phyloP scores from a whole-genome alignment of 495 filamentous ascomycete genomes.

The Penicillium lividum region DNA sequence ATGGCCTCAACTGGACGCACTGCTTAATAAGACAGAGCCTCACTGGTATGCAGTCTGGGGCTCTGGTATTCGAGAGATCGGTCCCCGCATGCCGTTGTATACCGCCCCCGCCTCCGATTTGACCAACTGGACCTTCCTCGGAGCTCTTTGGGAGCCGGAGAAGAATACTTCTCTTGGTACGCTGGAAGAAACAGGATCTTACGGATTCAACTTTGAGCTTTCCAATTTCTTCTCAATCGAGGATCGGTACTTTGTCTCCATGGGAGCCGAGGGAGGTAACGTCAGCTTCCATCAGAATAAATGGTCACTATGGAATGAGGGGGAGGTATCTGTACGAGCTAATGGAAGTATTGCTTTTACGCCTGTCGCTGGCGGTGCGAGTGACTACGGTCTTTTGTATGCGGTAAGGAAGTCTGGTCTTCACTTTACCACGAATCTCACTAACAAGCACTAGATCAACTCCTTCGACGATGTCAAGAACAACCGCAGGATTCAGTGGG shows the following conservation, averaged over 20 bases:
- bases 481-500: conserved; percentile 22
- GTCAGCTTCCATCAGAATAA: conserved; percentile 18
- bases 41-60: conserved; percentile 22
- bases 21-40: conserved; percentile 15
- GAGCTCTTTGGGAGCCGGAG: conserved; percentile 19
- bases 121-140: conserved; percentile 22
- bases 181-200: conserved; percentile 16
- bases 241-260: conserved; percentile 19
- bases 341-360: conserved; percentile 22
- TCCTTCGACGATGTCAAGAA: conserved; percentile 22
- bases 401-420: conserved; percentile 9
- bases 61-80: conserved; percentile 18
- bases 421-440: neutral
- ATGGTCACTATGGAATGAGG: conserved; percentile 24
- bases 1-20: conserved; percentile 12
- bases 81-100: conserved; percentile 20
- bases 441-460: conserved; percentile 9
- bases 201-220: conserved; percentile 22
- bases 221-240: conserved; percentile 22
- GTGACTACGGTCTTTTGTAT: conserved; percentile 20
- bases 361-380: conserved; percentile 17
- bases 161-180: conserved; percentile 17
- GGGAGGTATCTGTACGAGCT: conserved; percentile 11
- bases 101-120: conserved; percentile 16
- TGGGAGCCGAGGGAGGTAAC: conserved; percentile 22